A percentile compares a stretch with the other conserved stretches of the same genome.
Evolutionary conservation across 2,329 filamentous ascomycete genomes (phyloP).

Genomic region (Pyricularia sp.): DNA sequence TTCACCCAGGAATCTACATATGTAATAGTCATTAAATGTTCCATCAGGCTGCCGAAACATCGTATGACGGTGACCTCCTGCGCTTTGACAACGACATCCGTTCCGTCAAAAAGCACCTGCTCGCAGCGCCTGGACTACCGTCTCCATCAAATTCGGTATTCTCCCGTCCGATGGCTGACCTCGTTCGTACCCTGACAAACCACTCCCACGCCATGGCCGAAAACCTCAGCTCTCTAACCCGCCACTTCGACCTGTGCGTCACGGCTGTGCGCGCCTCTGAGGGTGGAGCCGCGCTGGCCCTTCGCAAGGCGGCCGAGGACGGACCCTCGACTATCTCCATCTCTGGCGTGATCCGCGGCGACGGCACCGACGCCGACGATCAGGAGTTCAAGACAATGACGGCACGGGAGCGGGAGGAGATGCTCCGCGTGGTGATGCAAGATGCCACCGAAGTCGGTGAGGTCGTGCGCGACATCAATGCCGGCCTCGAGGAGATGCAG

Average conservation of each 20-base stretch:
- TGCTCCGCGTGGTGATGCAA: slow-evolving; percentile 66
- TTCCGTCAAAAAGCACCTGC: slow-evolving; percentile 45
- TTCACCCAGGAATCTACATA: neutral
- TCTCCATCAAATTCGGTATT: slow-evolving; percentile 22
- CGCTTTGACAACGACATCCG: slow-evolving; percentile 65
- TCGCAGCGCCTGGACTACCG: slow-evolving; percentile 18
- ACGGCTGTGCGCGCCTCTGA: slow-evolving; percentile 85
- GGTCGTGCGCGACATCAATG: slow-evolving; percentile 57
- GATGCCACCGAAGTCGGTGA: slow-evolving; percentile 57
- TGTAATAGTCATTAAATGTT: neutral
- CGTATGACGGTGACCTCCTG: slow-evolving; percentile 63
- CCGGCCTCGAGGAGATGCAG: slow-evolving; percentile 67
- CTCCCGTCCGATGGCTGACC: slow-evolving; percentile 32
- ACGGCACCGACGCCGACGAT: slow-evolving; percentile 27
- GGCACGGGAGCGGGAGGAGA: slow-evolving; percentile 63
- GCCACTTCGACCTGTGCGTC: slow-evolving; percentile 87
- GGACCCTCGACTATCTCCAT: slow-evolving; percentile 38
- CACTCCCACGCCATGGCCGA: slow-evolving; percentile 75
- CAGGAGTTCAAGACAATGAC: slow-evolving; percentile 54
- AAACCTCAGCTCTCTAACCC: slow-evolving; percentile 65
- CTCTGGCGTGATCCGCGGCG: slow-evolving; percentile 50
- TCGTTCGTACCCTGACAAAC: slow-evolving; percentile 51
- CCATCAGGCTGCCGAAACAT: slow-evolving; percentile 45
- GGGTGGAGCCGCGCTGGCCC: slow-evolving; percentile 57
- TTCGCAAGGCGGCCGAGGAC: slow-evolving; percentile 53